Evolutionary conservation across 139 green algal genomes (phyloP), one percentile per base, ranked within the genome.

Genomic region (Coelastrella sp.): DNA sequence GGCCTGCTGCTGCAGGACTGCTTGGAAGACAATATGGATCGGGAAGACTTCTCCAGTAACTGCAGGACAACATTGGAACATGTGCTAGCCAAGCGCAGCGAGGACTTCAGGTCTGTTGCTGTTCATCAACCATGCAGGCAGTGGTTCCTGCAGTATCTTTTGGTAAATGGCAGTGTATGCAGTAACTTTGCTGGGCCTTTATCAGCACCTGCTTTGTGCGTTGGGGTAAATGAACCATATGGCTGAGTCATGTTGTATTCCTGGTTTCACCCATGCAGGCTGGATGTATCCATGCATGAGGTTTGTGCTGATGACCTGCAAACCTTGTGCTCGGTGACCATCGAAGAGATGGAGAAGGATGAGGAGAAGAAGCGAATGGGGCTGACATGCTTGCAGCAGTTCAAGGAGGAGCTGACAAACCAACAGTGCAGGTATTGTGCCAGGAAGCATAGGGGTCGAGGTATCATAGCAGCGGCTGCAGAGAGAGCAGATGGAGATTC

Each of bases 61-160:
- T 97, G 94, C 90, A 92, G 93, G 66, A 38, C 83, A 11, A 88
- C 93, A 53, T 83, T 97, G 35, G 92, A 96, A 66, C 83, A 78
- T 21, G 84, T 93, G 67, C 93, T 97, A 84, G 87, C 89, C 43
- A 89, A 90, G 53, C 66, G 80, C 8, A 53, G 78, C 17, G 66
- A 34, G 17, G 80, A 86, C 66, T 86, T 86, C 37, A 86, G 79
- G 79, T 85, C 32, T 3, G 79, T 8, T 32, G 17, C 27, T 9
- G 19, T 27, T 57, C 13, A 11, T 57, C 13, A 15, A 11, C 48
- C n/a, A n/a, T n/a, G n/a, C n/a, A n/a, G n/a, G n/a, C n/a, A n/a
- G n/a, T n/a, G n/a, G n/a, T n/a, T n/a, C n/a, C n/a, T n/a, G n/a
- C n/a, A n/a, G n/a, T n/a, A n/a, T n/a, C n/a, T 57, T 57, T 57